Base-by-base conservation (phyloP, 148 eudicot species). In the Silene latifolia region DNA sequence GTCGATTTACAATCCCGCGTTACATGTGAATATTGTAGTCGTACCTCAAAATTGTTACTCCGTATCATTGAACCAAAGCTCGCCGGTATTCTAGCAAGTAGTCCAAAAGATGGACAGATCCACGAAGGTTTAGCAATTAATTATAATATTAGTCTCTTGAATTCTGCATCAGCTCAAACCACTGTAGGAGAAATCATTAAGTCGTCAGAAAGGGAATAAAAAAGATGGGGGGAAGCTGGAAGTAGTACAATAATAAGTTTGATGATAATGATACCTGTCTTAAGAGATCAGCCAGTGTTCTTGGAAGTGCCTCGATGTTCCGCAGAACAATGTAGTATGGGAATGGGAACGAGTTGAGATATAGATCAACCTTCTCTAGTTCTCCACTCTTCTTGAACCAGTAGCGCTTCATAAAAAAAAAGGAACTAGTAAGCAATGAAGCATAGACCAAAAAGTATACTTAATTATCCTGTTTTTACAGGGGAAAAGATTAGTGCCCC, bases 111-210 rank as follows among this genome's bases (percentile, higher is more conserved):
- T 53, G 27, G 19, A 72, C 42, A 2, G 32, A 61, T 42, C 20
- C 63, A 72, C 67, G 39, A 29, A 23, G 25, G 54, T 44, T 46
- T 21, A 24, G 7, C 15, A 47, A 6, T 9, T 9, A 9, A 21
- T 17, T 29, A 18, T 25, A 46, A 21, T 39, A 77, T 77, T 80
- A 90, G 78, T 87, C 90, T 81, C 88, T 85, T 1, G 90, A 79
- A 56, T 83, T 1, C 74, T 90, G 99, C 96, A 92, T 89, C 69
- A 95, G 83, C 86, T 95, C 99, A 76, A 95, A 92, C 99, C 99
- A 95, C 99, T 95, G 96, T 76, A 82, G 20, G 21, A 69, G 5
- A 56, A 42, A 14, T 64, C 9, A 66, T 71, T 59, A 25, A 67
- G 62, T 47, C 23, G 67, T 48, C 42, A 42, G 39, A 39, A 59